Percentiles rank a stretch among this genome's conserved stretches.
Evolutionary conservation across 257 asterid species (phyloP).

Genomic region (Solanum pennellii): DNA sequence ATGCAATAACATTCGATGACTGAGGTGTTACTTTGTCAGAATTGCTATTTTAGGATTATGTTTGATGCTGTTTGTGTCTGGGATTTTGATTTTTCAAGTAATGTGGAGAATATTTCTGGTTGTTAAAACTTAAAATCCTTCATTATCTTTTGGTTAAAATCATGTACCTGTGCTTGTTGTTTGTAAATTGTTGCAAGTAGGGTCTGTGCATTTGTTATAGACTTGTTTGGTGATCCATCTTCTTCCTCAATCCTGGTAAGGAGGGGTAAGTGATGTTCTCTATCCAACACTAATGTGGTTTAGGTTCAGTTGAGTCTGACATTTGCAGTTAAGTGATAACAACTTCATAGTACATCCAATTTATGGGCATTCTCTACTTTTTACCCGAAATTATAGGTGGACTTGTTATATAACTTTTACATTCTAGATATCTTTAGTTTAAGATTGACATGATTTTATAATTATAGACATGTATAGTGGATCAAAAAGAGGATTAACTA

Average conservation of each 20-base stretch:
- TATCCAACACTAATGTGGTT: background rate
- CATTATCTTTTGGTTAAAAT: background rate
- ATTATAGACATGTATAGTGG: background rate
- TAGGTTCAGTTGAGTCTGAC: background rate
- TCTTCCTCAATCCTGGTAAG: background rate
- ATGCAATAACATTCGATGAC: background rate
- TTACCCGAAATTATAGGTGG: background rate
- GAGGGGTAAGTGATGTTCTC: background rate
- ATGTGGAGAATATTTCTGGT: background rate
- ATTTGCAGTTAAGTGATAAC: background rate
- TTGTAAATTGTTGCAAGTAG: background rate
- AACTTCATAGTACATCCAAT: background rate
- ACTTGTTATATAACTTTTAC: background rate
- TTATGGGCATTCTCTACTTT: background rate
- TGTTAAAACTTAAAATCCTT: background rate
- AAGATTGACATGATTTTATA: too few relatives aligned
- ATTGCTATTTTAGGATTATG: background rate
- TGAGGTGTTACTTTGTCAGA: background rate
- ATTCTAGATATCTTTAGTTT: too few relatives aligned
- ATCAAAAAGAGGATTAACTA: background rate
- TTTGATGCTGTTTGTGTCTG: background rate
- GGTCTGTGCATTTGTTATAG: background rate
- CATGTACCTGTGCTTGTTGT: background rate
- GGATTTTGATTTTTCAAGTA: background rate
- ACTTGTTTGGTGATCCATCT: background rate